phyloP scores from a whole-genome alignment of 352 stramenopile species.

The Globisporangium abappressorium region DNA sequence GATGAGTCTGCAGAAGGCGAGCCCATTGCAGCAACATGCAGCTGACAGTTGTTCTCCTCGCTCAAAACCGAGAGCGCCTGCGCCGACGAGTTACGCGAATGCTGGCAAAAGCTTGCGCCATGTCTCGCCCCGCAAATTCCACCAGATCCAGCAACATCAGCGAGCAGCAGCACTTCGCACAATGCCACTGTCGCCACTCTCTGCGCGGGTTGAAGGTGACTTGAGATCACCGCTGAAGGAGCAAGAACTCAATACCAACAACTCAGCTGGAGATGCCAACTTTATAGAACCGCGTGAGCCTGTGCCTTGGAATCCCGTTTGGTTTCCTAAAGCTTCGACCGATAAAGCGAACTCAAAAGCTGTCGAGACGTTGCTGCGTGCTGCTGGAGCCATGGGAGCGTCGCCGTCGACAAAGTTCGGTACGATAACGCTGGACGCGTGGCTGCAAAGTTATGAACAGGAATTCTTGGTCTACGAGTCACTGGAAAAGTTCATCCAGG shows the following conservation, averaged over 20 bases:
- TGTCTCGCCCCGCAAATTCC: conserved; percentile 45
- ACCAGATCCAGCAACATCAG: conserved; percentile 39
- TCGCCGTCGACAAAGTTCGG: conserved; percentile 15
- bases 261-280: not conserved
- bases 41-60: not conserved
- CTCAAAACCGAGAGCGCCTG: conserved; percentile 4
- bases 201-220: not conserved
- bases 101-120: conserved; percentile 21
- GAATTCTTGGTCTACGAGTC: conserved; percentile 48
- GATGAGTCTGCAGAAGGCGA: not conserved
- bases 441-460: conserved; percentile 43
- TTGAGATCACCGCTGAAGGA: not conserved
- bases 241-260: not conserved
- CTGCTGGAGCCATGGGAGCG: conserved; percentile 4
- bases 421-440: conserved; percentile 31
- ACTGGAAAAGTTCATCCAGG: conserved; percentile 39
- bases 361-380: conserved; percentile 7
- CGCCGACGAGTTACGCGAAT: not conserved
- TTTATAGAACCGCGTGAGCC: conserved; percentile 4
- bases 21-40: not conserved
- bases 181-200: conserved; percentile 31
- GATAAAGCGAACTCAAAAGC: not conserved
- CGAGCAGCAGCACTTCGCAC: conserved; percentile 24
- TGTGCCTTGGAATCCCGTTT: conserved; percentile 35
- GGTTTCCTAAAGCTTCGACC: conserved; percentile 12